phyloP scores from a whole-genome alignment of 306 rosid genomes.

The Canavalia ensiformis region DNA sequence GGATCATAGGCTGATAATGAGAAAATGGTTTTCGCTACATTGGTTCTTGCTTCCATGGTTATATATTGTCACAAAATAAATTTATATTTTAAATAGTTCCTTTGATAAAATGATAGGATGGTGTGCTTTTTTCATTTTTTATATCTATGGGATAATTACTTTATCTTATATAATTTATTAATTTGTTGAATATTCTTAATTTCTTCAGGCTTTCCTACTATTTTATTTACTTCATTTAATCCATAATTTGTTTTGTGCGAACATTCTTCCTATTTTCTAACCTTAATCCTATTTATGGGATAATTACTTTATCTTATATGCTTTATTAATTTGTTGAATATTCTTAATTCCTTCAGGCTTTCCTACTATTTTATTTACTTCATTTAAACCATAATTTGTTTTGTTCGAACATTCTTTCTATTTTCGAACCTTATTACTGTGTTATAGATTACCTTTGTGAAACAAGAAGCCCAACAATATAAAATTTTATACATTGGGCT shows the following conservation, averaged over 20 bases:
- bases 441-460: constrained; percentile 80
- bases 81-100: background rate
- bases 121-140: background rate
- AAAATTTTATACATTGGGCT: constrained; percentile 88
- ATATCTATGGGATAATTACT: background rate
- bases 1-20: too few relatives aligned
- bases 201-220: constrained; percentile 22
- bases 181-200: constrained; percentile 8
- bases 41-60: too few relatives aligned
- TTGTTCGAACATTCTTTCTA: constrained; percentile 19
- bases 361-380: constrained; percentile 22
- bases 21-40: too few relatives aligned
- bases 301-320: background rate
- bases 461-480: constrained; percentile 85
- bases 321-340: background rate
- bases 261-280: constrained; percentile 25
- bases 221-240: background rate
- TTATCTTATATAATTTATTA: background rate
- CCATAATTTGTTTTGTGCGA: constrained; percentile 2
- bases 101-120: constrained; percentile 1
- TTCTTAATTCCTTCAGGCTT: constrained; percentile 29
- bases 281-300: background rate
- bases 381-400: background rate
- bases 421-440: constrained; percentile 32
- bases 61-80: background rate